These are phyloP conservation scores for Suhomyces bolitotheri DNA, from an alignment of 1,139 yeast genomes.

Conservation along the genomic window DNA sequence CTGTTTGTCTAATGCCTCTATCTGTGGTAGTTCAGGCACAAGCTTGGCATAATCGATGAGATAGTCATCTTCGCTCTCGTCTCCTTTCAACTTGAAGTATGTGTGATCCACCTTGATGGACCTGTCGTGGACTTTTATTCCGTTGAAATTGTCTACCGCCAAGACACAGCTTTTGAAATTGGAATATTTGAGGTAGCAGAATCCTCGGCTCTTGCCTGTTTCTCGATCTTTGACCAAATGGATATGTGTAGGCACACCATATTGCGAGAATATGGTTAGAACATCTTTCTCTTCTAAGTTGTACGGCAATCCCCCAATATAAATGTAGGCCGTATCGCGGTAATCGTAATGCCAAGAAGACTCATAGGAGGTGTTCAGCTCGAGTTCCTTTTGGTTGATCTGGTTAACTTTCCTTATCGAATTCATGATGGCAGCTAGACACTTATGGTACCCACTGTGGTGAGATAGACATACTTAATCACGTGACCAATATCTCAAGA, in stretches of 20 bases:
- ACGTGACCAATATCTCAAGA: conserved; percentile 7
- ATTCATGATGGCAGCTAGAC: too few relatives aligned
- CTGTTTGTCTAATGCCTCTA: neutral
- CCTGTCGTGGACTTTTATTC: conserved; percentile 61
- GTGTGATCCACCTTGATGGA: conserved; percentile 74
- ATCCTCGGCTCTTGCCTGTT: conserved; percentile 72
- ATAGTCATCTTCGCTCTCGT: conserved; percentile 49
- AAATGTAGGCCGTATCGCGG: conserved; percentile 57
- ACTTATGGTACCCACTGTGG: too few relatives aligned
- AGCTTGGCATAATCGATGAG: conserved; percentile 33
- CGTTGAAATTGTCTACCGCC: conserved; percentile 89
- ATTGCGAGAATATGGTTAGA: conserved; percentile 80
- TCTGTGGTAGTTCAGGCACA: conserved; percentile 6
- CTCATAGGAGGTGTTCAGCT: conserved; percentile 53
- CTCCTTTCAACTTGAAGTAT: conserved; percentile 56
- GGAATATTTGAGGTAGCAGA: conserved; percentile 80
- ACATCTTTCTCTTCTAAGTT: conserved; percentile 74
- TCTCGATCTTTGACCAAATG: conserved; percentile 68
- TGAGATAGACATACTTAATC: neutral
- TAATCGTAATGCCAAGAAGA: conserved; percentile 93
- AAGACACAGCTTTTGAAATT: conserved; percentile 78
- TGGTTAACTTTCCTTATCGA: conserved; percentile 52
- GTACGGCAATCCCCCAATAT: conserved; percentile 70
- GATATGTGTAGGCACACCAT: conserved; percentile 81
- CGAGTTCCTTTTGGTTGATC: conserved; percentile 69